Percentiles rank a stretch among this genome's conserved stretches.
Conservation (phyloP, 2,329 filamentous ascomycete genomes). For the Phaeoacremonium minimum region DNA sequence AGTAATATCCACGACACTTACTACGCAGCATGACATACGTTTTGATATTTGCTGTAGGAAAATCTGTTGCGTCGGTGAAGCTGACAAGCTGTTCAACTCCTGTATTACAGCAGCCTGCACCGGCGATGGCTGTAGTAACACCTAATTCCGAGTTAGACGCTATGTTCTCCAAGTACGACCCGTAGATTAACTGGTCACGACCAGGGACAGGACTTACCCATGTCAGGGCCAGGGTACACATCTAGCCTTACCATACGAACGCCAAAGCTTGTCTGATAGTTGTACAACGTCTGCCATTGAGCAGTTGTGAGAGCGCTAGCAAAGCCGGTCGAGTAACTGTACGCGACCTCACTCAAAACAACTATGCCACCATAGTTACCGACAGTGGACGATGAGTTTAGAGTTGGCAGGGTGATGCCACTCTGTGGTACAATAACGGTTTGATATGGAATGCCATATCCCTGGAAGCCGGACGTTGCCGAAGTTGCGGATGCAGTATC, state of each 20-base stretch:
- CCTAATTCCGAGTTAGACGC: slow-evolving; percentile 8
- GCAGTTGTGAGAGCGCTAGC: slow-evolving; percentile 48
- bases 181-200: no score
- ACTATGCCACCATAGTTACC: slow-evolving; percentile 60
- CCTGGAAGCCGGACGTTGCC: slow-evolving; percentile 50
- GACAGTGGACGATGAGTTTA: slow-evolving; percentile 40
- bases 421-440: slow-evolving; percentile 47
- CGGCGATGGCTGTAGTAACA: slow-evolving; percentile 13
- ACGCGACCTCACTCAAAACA: slow-evolving; percentile 47
- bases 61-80: slow-evolving; percentile 48
- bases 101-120: slow-evolving; percentile 37
- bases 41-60: slow-evolving; percentile 50
- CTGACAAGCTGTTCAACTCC: slow-evolving; percentile 47
- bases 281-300: slow-evolving; percentile 52
- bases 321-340: slow-evolving; percentile 44
- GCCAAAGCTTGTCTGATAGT: slow-evolving; percentile 53
- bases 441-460: slow-evolving; percentile 57
- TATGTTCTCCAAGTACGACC: no score
- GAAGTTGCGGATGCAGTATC: slow-evolving; percentile 42
- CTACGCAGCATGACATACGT: slow-evolving; percentile 18
- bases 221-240: slow-evolving; percentile 47
- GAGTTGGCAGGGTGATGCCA: slow-evolving; percentile 43
- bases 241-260: slow-evolving; percentile 58
- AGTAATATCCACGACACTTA: not conserved
- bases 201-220: slow-evolving; percentile 34